A percentile compares a stretch with the other conserved stretches of the same genome.
phyloP scores from a whole-genome alignment of 2,329 filamentous ascomycete genomes.

The Ustilaginoidea virens region DNA sequence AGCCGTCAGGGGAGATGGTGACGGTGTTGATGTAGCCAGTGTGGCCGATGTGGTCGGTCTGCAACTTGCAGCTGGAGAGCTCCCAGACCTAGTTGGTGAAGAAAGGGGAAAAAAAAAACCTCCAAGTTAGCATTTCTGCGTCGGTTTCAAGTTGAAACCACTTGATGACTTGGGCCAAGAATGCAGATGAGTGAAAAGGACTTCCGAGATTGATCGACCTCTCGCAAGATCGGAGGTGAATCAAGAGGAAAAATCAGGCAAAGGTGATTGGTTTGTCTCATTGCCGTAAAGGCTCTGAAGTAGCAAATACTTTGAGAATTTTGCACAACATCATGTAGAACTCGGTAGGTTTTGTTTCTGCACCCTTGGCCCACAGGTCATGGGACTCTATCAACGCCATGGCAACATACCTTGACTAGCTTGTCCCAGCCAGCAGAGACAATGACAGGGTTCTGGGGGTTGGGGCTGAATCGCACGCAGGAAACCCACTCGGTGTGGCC shows the following conservation, averaged over 20 bases:
- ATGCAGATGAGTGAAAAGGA: too few species aligned
- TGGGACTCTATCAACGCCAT: not conserved
- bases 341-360: constrained; percentile 1
- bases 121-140: constrained; percentile 3
- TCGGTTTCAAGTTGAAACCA: too few species aligned
- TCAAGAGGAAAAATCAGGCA: constrained; percentile 48
- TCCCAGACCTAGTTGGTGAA: constrained; percentile 85
- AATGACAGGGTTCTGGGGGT: constrained; percentile 99
- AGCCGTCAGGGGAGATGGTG: constrained; percentile 98
- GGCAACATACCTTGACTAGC: constrained; percentile 86
- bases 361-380: not conserved
- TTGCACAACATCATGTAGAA: constrained; percentile 77
- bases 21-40: constrained; percentile 99
- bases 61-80: constrained; percentile 96
- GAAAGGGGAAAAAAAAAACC: too few species aligned
- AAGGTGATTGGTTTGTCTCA: constrained; percentile 94
- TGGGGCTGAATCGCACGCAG: constrained; percentile 98
- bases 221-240: not conserved
- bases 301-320: constrained; percentile 97
- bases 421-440: constrained; percentile 99
- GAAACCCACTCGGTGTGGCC: constrained; percentile 99
- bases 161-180: too few species aligned
- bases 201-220: too few species aligned
- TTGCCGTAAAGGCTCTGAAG: constrained; percentile 93
- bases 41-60: constrained; percentile 99